Evolutionary conservation across 805 yeast species (phyloP).

Genomic region (Tetrapisispora arboricola): DNA sequence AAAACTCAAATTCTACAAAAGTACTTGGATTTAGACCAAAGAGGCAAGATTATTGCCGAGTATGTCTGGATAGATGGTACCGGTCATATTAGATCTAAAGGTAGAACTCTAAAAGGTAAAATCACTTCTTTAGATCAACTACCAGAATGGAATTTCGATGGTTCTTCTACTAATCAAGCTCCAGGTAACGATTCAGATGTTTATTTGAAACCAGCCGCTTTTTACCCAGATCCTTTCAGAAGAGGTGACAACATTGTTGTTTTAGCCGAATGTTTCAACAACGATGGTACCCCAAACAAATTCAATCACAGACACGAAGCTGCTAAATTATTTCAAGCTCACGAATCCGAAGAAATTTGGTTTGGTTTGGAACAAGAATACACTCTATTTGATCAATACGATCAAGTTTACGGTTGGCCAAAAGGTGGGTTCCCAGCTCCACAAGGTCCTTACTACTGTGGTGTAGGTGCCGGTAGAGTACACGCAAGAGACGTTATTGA

Average conservation of each 20-base stretch:
- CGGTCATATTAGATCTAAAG: conserved; percentile 87
- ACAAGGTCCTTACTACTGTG: conserved; percentile 99
- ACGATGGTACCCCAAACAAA: conserved; percentile 98
- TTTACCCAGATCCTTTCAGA: conserved; percentile 95
- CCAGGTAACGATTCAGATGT: conserved; percentile 97
- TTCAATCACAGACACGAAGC: conserved; percentile 97
- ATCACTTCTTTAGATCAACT: conserved; percentile 71
- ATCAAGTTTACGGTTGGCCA: conserved; percentile 96
- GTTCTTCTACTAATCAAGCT: conserved; percentile 97
- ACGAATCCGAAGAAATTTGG: conserved; percentile 78
- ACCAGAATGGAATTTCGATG: conserved; percentile 99
- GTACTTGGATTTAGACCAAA: conserved; percentile 75
- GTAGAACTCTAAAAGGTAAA: conserved; percentile 68
- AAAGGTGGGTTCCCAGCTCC: conserved; percentile 99
- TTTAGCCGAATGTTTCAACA: conserved; percentile 93
- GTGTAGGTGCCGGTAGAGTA: conserved; percentile 98
- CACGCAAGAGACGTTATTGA: conserved; percentile 96
- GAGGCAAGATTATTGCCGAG: conserved; percentile 84
- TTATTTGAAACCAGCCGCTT: conserved; percentile 90
- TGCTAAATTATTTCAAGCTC: conserved; percentile 90
- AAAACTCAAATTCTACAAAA: conserved; percentile 76
- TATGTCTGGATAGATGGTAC: conserved; percentile 96
- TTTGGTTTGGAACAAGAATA: conserved; percentile 98
- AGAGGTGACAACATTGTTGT: conserved; percentile 95
- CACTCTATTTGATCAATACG: conserved; percentile 87